Evolutionary conservation across 148 eudicot species (phyloP).

Genomic region (Polygonum maritimum): DNA sequence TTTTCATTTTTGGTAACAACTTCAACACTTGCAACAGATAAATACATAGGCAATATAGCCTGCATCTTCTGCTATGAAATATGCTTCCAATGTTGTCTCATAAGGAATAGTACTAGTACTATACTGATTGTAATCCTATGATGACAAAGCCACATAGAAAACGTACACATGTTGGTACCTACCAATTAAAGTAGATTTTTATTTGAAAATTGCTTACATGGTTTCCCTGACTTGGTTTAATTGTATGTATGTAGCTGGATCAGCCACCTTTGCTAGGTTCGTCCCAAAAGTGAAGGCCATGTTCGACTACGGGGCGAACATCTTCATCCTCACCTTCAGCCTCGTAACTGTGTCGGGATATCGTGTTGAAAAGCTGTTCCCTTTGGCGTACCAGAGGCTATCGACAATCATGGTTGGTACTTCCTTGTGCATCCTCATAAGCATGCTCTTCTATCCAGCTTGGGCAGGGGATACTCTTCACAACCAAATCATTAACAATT

Average conservation of each 20-base stretch:
- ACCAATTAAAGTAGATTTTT: no score
- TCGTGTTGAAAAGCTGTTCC: conserved; percentile 60
- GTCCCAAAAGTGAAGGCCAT: conserved; percentile 70
- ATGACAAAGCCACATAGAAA: no score
- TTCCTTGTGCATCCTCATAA: conserved; percentile 54
- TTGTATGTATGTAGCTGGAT: conserved; percentile 39
- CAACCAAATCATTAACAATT: conserved; percentile 36
- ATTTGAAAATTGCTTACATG: not conserved
- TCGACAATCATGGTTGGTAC: conserved; percentile 71
- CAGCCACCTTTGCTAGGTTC: conserved; percentile 70
- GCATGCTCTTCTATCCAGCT: conserved; percentile 58
- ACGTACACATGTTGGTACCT: no score
- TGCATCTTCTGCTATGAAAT: no score
- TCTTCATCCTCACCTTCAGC: conserved; percentile 89
- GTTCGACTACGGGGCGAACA: conserved; percentile 84
- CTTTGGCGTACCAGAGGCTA: conserved; percentile 55
- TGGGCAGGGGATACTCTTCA: conserved; percentile 91
- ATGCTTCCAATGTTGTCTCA: no score
- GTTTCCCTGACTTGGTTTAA: not conserved
- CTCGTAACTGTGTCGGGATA: conserved; percentile 76
- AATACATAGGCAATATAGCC: no score
- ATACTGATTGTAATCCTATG: no score
- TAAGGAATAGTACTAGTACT: no score
- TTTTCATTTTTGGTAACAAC: conserved; percentile 54
- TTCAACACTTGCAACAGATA: not conserved